Base-by-base conservation (phyloP, 108 stramenopile species). In the Epithemia pelagica region DNA sequence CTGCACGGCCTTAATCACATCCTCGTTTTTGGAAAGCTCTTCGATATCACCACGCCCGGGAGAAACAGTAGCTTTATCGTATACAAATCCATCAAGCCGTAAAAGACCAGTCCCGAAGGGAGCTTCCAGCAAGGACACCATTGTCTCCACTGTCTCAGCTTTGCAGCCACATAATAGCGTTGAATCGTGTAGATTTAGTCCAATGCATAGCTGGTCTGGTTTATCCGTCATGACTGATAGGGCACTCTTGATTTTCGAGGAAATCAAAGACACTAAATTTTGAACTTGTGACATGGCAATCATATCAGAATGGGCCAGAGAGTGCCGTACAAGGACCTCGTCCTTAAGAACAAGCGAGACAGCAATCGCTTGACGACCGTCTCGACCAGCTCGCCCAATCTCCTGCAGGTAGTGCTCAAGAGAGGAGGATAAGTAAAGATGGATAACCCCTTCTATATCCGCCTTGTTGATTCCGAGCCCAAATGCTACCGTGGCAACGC, bases 381-480 rank as follows among this genome's bases (percentile, higher is more conserved):
- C 96, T 28, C 98, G 86, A 30, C 98, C 98, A 46, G 98, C 98
- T 32, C 98, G 76, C 2, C 97, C 98, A 54, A 96, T 96, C 72
- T 99, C 98, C 75, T 99, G 98, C 32, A 95, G 62, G 74, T 97
- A 96, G 71, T 95, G 92, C 71, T 96, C 96, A 22, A 88, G 87
- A 58, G 89, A 93, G 53, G 92, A 86, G 21, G 96, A 89, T 24
- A 96, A 72, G 59, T 92, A 89, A 19, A 91, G 56, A 80, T 97
- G 96, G 54, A 95, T 72, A 8, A 97, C 90, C 0, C 88, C 94
- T 7, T 64, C 77, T 28, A 96, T 83, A 71, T 97, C 95, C 30
- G 88, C 79, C 71, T 97, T 96, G 86, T 99, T 95, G 72, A 99
- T 97, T 60, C 98, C 98, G 77, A 99, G 82, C 21, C 97, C 97